Evolutionary conservation across 2,329 filamentous ascomycete genomes (phyloP), one percentile per base, ranked within the genome.

Genomic region (Rutstroemia sydowiana): DNA sequence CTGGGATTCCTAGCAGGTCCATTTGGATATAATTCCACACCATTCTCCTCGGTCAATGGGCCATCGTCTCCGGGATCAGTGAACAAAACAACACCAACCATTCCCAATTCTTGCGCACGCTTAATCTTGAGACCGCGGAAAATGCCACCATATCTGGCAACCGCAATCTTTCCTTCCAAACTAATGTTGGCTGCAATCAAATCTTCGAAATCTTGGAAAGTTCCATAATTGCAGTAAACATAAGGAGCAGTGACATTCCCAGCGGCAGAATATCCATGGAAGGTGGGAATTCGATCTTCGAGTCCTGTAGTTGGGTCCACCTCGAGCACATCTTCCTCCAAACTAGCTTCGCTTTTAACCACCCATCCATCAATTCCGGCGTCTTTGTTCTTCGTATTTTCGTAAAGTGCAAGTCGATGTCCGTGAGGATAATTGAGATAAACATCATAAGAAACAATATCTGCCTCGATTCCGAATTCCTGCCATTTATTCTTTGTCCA

Each of bases 121-220:
- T 95, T 95, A 52, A 96, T 82, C 69, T 96, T 97, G 57, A 97
- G 75, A 0, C 91, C 92, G 49, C 92, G 80, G 73, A 96, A 95
- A 55, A 92, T 83, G 42, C 79, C 76, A 14, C 92, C 92, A 66
- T 97, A 96, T 64, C 87, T 90, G 40, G 80, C 85, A 55, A 97
- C 73, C 1, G 88, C 90, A 59, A 97, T 92, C 70, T 95, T 95
- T 44, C 90, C 92, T 59, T 84, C 68, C 37, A 97, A 71, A 53
- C 78, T 82, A 52, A 96, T 70, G 58, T 89, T 88, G 34, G 87
- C 85, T 36, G 81, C 76, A 40, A 85, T 64, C 13, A 97, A 75
- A 57, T 95, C 89, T 61, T 93, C 85, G 59, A 84, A 97, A 66
- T 97, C 92, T 57, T 78, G 72, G 65, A 84, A 95, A 0, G 87